Evolutionary conservation across 108 stramenopile species (phyloP), one percentile per base, ranked within the genome.

Genomic region (Pseudonitzschia pungens): DNA sequence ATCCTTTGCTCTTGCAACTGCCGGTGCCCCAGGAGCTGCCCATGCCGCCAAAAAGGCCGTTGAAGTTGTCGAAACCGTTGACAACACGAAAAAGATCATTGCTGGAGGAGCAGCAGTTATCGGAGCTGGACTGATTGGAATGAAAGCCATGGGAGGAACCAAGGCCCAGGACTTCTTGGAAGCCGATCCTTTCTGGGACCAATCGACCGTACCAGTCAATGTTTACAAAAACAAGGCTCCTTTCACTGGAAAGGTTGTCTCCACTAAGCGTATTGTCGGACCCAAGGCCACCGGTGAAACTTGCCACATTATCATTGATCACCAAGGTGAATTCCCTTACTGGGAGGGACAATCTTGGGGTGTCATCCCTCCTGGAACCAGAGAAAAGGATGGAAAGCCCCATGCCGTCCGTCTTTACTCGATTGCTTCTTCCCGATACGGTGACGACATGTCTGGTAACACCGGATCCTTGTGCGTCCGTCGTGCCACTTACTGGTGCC

Each of bases 261-360:
- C 90, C 66, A 94, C 93, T 48, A 97, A 98, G 93, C 88, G 98
- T 60, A 97, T 98, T 75, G 98, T 98, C 12, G 98, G 98, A 28
- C 91, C 95, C 62, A 83, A 96, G 79, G 98, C 98, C n/a, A 96
- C 97, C 68, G 95, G 95, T n/a, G 95, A 96, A 72, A 96, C 95
- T 4, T 98, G 98, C 92, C 95, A 98, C 89, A 96, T 98, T 84
- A 84, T 97, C 76, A 97, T 98, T 84, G 96, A 96, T 59, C 98
- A 98, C 93, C 86, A 95, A 43, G 98, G 97, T 21, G 85, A 97
- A 72, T 95, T 97, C 81, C 98, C 98, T 28, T 98, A 96, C 89
- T 96, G 95, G 90, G 98, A 98, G 83, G 98, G 98, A 42, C 98
- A 98, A 83, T 97, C 96, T 45, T 97, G 92, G 91, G 98, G 93